phyloP scores from a whole-genome alignment of 2,329 filamentous ascomycete genomes.

The Waltergamsia citrina region DNA sequence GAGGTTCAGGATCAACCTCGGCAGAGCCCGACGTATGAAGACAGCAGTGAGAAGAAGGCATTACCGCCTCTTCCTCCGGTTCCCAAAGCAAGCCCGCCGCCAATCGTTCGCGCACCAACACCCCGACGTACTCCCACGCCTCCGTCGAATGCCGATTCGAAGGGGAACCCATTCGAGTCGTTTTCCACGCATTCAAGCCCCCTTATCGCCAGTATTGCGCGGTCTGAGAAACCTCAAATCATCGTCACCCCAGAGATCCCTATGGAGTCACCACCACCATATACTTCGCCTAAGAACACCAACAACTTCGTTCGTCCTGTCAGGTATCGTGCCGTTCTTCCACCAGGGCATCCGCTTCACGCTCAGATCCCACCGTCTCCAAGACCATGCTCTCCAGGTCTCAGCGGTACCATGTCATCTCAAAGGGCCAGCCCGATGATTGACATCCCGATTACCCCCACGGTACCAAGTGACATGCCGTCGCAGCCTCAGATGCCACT shows the following conservation, averaged over 20 bases:
- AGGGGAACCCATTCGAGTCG: constrained; percentile 8
- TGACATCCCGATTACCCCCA: constrained; percentile 45
- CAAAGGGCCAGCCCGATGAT: constrained; percentile 51
- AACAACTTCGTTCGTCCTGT: constrained; percentile 23
- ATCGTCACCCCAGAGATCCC: constrained; percentile 25
- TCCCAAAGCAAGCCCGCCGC: constrained; percentile 13
- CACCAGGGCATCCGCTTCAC: constrained; percentile 39
- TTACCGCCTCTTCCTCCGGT: constrained; percentile 2
- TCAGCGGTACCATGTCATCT: constrained; percentile 52
- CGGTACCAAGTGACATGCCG: constrained; percentile 8
- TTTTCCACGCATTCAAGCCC: constrained; percentile 11
- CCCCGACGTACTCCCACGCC: constrained; percentile 23
- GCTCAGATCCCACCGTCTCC: constrained; percentile 46
- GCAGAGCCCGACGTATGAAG: constrained; percentile 6
- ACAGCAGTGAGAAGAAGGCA: constrained; percentile 5
- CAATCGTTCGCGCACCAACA: constrained; percentile 25
- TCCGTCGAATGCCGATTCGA: constrained; percentile 6
- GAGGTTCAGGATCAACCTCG: constrained; percentile 5
- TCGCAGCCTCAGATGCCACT: constrained; percentile 11
- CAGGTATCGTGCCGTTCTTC: constrained; percentile 49
- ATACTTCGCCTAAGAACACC: constrained; percentile 31
- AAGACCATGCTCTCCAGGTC: constrained; percentile 51
- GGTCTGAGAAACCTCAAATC: constrained; percentile 24
- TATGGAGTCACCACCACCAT: constrained; percentile 39
- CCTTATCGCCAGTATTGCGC: constrained; percentile 3